Evolutionary conservation across 768 basidiomycete genomes (phyloP).

Genomic region (Fomitopsis serialis): DNA sequence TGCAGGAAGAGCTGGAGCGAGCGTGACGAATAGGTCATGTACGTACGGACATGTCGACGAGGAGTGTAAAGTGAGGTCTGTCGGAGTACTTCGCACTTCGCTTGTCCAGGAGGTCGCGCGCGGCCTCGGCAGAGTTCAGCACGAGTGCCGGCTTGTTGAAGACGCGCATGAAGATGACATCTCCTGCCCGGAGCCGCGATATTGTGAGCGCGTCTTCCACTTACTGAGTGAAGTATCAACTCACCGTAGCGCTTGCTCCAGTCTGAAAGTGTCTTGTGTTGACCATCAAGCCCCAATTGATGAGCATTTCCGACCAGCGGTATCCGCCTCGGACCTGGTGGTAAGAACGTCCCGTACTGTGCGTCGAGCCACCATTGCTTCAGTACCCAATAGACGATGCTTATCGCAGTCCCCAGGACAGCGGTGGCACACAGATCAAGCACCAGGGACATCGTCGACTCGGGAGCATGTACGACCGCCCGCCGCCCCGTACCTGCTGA

Average conservation of each 20-base stretch:
- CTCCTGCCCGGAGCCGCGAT: conserved; percentile 17
- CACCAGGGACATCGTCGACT: not conserved
- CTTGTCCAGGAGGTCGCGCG: conserved; percentile 29
- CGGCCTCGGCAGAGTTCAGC: conserved; percentile 25
- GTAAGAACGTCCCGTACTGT: conserved; percentile 4
- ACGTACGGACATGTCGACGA: conserved; percentile 20
- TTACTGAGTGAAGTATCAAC: not conserved
- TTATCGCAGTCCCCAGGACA: not conserved
- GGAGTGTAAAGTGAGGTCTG: conserved; percentile 24
- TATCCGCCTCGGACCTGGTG: conserved; percentile 25
- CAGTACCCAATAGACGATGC: not conserved
- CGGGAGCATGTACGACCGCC: no score
- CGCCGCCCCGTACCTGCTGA: no score
- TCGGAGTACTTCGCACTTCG: conserved; percentile 28
- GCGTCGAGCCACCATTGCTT: not conserved
- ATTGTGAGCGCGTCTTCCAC: not conserved
- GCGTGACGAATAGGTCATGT: not conserved
- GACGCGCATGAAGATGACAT: conserved; percentile 24
- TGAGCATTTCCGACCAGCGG: conserved; percentile 28
- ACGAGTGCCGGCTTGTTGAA: conserved; percentile 25
- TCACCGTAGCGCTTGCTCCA: conserved; percentile 26
- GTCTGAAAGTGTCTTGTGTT: conserved; percentile 19
- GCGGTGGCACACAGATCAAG: not conserved
- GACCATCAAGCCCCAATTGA: conserved; percentile 20
- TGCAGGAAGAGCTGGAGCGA: not conserved